A percentile compares a stretch with the other conserved stretches of the same genome.
Evolutionary conservation across 176 grass and related monocot genomes (phyloP).

Genomic region (Otatea glauca): DNA sequence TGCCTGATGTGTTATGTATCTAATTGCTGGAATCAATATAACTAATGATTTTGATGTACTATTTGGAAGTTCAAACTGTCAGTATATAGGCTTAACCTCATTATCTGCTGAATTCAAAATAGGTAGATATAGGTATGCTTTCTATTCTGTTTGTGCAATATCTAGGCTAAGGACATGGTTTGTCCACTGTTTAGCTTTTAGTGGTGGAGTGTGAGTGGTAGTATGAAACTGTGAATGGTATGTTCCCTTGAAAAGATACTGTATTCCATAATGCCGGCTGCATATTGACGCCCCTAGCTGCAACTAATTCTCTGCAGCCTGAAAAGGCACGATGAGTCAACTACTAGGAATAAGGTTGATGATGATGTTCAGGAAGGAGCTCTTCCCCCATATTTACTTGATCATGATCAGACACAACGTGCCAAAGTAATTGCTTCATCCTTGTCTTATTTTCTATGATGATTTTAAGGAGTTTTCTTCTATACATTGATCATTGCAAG

Average conservation of each 20-base stretch:
- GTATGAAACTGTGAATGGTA: neutral
- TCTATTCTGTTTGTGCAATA: neutral
- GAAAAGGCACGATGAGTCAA: conserved; percentile 81
- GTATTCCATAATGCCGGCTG: neutral
- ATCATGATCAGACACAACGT: conserved; percentile 66
- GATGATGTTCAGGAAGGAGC: conserved; percentile 72
- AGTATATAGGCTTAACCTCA: neutral
- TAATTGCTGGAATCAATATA: neutral
- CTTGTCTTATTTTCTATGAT: neutral
- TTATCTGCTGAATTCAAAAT: conserved; percentile 1
- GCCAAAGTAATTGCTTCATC: conserved; percentile 59
- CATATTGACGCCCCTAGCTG: neutral
- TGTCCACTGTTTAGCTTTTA: neutral
- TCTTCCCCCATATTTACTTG: conserved; percentile 70
- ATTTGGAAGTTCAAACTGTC: neutral
- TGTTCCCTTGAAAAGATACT: neutral
- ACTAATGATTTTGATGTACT: neutral
- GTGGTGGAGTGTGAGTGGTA: neutral
- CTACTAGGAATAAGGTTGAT: conserved; percentile 66
- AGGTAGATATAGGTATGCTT: neutral
- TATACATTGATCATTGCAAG: neutral
- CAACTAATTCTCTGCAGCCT: conserved; percentile 45
- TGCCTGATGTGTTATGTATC: neutral
- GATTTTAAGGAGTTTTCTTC: neutral
- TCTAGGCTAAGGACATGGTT: neutral